phyloP scores from a whole-genome alignment of 805 yeast species.

The Candida silvatica region DNA sequence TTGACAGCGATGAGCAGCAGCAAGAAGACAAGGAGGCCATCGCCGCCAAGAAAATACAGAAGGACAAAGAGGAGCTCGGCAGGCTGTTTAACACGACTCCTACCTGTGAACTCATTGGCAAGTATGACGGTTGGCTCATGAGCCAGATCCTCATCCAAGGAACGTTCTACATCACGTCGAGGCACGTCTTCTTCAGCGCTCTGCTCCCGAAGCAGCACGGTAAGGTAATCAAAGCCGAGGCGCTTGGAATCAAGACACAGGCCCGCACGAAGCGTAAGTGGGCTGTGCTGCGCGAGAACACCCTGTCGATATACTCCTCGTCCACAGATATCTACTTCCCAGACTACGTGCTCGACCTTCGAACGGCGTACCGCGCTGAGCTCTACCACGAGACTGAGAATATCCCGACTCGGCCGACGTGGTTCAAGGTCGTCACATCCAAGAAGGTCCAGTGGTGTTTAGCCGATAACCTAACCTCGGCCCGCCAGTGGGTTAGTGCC shows the following conservation, averaged over 20 bases:
- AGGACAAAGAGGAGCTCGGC: too few species aligned
- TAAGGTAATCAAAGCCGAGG: conserved; percentile 38
- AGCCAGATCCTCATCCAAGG: conserved; percentile 84
- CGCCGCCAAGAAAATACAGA: too few species aligned
- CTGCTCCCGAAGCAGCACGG: conserved; percentile 52
- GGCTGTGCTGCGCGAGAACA: conserved; percentile 67
- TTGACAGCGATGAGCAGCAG: too few species aligned
- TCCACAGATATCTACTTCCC: conserved; percentile 87
- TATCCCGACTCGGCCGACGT: conserved; percentile 18
- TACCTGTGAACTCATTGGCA: conserved; percentile 48
- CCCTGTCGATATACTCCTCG: conserved; percentile 57
- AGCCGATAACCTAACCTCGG: conserved; percentile 66
- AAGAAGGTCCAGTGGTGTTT: conserved; percentile 52
- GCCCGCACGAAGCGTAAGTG: conserved; percentile 50
- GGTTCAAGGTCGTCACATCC: conserved; percentile 55
- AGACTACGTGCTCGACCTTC: conserved; percentile 60
- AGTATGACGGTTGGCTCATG: conserved; percentile 71
- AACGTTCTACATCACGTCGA: conserved; percentile 62
- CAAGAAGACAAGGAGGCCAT: too few species aligned
- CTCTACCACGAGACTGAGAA: conserved; percentile 22
- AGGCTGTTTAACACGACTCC: conserved; percentile 37
- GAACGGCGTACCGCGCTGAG: conserved; percentile 54
- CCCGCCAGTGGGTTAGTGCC: conserved; percentile 71
- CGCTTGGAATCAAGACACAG: conserved; percentile 35
- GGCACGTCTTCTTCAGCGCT: conserved; percentile 66